These are phyloP conservation scores for Parsonsia alboflavescens DNA, from an alignment of 257 asterid species.

Conservation along the genomic window DNA sequence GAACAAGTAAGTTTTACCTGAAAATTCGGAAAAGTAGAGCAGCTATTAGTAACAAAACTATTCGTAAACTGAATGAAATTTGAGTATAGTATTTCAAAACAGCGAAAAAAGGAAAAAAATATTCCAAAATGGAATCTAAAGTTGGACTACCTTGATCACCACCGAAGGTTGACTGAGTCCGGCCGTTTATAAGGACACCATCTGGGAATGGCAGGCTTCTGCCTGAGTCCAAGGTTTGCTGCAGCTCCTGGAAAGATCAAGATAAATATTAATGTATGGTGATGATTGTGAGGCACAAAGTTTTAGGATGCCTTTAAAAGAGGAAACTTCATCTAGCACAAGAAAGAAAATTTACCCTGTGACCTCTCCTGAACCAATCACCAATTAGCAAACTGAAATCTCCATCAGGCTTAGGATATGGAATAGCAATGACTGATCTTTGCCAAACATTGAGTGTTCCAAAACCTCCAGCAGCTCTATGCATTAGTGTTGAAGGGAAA, in stretches of 20 bases:
- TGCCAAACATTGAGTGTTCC: conserved; percentile 77
- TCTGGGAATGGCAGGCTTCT: conserved; percentile 66
- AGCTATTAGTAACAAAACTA: not conserved
- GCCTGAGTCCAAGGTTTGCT: conserved; percentile 72
- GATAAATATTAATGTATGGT: not conserved
- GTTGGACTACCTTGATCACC: conserved; percentile 63
- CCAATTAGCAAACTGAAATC: conserved; percentile 79
- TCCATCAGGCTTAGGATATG: conserved; percentile 72
- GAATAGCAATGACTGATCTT: conserved; percentile 89
- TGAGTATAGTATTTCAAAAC: not conserved
- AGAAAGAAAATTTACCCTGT: conserved; percentile 40
- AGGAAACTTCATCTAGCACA: not conserved
- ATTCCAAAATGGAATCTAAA: not conserved
- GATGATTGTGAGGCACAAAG: not conserved
- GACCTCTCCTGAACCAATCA: conserved; percentile 75
- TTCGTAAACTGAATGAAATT: not conserved
- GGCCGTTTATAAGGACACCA: conserved; percentile 78
- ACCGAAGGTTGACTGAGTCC: conserved; percentile 46
- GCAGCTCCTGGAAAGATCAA: conserved; percentile 54
- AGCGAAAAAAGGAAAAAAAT: too few relatives aligned
- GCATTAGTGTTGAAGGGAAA: conserved; percentile 88
- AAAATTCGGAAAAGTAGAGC: not conserved
- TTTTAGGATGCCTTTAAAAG: not conserved
- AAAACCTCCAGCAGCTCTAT: conserved; percentile 83
- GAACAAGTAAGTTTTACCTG: conserved; percentile 90